Evolutionary conservation across 495 filamentous ascomycete species (phyloP).

Genomic region (Xylaria flabelliformis): DNA sequence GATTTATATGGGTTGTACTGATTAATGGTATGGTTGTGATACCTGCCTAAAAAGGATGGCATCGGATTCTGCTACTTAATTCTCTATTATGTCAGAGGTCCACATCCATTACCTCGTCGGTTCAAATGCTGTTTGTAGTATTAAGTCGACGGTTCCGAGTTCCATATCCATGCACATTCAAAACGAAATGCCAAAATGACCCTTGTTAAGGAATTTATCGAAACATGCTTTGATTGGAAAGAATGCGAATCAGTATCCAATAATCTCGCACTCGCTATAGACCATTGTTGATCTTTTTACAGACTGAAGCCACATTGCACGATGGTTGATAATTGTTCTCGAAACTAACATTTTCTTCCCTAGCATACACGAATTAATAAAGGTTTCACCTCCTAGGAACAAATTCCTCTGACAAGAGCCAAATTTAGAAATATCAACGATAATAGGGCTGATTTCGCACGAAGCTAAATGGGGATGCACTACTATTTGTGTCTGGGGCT

Average conservation of each 20-base stretch:
- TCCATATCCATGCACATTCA: not conserved
- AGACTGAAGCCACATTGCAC: no score
- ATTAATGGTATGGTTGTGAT: not conserved
- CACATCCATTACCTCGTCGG: not conserved
- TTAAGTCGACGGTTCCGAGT: not conserved
- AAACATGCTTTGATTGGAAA: not conserved
- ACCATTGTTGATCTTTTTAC: not conserved
- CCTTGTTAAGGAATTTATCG: not conserved
- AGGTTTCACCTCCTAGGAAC: no score
- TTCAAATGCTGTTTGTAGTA: not conserved
- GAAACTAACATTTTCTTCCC: no score
- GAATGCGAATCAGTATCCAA: not conserved
- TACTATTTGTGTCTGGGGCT: no score
- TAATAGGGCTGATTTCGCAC: no score
- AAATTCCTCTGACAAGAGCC: no score
- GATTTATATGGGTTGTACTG: not conserved
- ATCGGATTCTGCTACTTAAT: not conserved
- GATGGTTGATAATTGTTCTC: no score
- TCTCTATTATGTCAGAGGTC: not conserved
- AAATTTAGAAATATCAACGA: no score
- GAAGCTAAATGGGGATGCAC: no score
- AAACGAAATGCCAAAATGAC: not conserved
- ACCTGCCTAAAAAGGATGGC: constrained; percentile 3
- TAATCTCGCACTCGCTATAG: not conserved
- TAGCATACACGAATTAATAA: no score